Evolutionary conservation across 768 basidiomycete species (phyloP), one percentile per base, ranked within the genome.

Genomic region (Collybia nuda): DNA sequence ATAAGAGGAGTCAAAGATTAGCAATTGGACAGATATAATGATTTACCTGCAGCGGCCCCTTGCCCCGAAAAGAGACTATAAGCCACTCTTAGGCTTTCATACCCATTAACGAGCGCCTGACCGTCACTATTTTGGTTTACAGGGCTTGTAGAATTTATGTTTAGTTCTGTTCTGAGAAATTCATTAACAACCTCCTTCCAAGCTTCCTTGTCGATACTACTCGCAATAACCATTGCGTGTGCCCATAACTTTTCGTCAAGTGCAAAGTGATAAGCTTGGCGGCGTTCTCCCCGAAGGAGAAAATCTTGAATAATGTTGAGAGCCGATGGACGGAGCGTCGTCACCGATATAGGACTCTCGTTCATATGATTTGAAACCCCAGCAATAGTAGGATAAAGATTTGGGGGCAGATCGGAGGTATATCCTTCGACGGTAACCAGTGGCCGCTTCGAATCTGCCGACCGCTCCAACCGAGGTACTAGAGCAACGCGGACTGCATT

Each of bases 201-300:
- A 2, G 90, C 78, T 23, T 97, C 94, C 58, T 90, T 91, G 66
- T 96, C 96, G 45, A 97, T 80, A 48, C 90, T 88, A 60, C 90
- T 95, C 8, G 96, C 85, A 55, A 99, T 93, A 48, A 98, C 68
- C 81, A 98, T 84, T 2, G 97, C 96, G 67, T 99, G 97, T 0
- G 92, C 85, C 95, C 96, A 99, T 37, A 98, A 67, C 60, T 82
- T 88, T 67, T 93, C 82, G 51, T 95, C 90, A 38, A 92, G 75
- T 2, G 97, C 96, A 64, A 84, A 94, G 51, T 85, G 84, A 63
- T 90, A 93, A 1, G 97, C 97, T 55, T 86, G 83, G 18, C 82
- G 82, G 29, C 92, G 86, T 59, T 97, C 86, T 14, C 96, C 97
- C 50, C 83, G 81, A 8, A 94, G 67, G 14, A 99, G 78, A 44